Base-by-base conservation (phyloP, 306 rosid species). In the Trifolium repens region DNA sequence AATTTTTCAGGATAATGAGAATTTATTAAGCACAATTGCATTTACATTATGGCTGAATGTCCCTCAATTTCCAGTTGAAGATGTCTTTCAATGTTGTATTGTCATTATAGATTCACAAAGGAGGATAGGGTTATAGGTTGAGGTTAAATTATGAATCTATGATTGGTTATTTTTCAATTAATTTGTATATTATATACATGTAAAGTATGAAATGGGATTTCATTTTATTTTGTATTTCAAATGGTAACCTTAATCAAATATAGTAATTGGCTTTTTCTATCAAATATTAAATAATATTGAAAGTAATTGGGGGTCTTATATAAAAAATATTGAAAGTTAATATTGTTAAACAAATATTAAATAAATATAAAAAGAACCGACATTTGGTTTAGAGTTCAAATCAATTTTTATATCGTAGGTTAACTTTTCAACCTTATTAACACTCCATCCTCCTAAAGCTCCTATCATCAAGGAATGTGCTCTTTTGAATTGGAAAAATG, bases 1-100 rank as follows among this genome's bases (percentile, higher is more conserved):
- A 24, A 79, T 53, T 60, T 74, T 83, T 87, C 96, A 94, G 97
- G 93, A 80, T 91, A 64, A 78, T 85, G 72, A 87, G 98, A 84
- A 82, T 89, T 67, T 89, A 81, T 67, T 87, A 58, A 80, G 79
- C 65, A 35, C 10, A 17, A 47, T 73, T 16, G 77, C 34, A 40
- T 46, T 46, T 46, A 69, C 58, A 50, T 43, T 66, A 59, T 39
- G 57, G 77, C 78, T 46, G 78, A 79, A 49, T 76, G 24, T 61
- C 79, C 75, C 46, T 72, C 77, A 43, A 46, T 47, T 32, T 60
- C 47, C 22, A 9, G 54, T 70, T 63, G 16, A 73, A 78, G 73
- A 54, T 76, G 13, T 64, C 17, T 73, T 66, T 49, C 5, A 69
- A 32, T 79, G 27, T 71, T 42, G 17, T 75, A 59, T 44, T 76